Percentiles rank a stretch among this genome's conserved stretches.
Conservation (phyloP, 331 rosid genomes). For the Quercus phellos region DNA sequence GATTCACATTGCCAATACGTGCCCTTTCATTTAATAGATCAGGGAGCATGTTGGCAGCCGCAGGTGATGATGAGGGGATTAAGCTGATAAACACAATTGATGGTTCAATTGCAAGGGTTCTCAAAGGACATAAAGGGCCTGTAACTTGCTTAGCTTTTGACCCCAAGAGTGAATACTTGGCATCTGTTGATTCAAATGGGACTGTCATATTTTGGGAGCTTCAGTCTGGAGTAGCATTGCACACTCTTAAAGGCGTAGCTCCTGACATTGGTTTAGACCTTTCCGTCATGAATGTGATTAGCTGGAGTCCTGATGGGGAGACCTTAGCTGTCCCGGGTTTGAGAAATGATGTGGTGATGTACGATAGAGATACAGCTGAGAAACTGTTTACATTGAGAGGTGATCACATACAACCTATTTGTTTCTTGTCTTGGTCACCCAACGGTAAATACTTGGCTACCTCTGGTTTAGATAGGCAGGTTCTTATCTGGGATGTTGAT, state of each 20-base stretch:
- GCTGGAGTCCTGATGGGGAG: constrained; percentile 98
- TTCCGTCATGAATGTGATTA: constrained; percentile 64
- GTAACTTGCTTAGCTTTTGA: constrained; percentile 80
- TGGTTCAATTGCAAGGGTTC: constrained; percentile 90
- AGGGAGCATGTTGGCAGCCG: constrained; percentile 87
- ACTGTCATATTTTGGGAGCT: constrained; percentile 83
- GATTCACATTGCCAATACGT: constrained; percentile 89
- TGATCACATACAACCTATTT: constrained; percentile 68
- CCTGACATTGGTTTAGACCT: constrained; percentile 64
- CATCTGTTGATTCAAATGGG: constrained; percentile 79
- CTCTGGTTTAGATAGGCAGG: constrained; percentile 79
- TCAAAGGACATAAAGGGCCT: constrained; percentile 87
- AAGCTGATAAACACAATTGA: constrained; percentile 87
- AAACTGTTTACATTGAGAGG: constrained; percentile 76
- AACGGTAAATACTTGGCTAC: constrained; percentile 92
- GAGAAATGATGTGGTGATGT: constrained; percentile 84
- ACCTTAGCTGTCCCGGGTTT: constrained; percentile 76
- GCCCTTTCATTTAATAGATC: constrained; percentile 76
- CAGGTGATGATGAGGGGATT: constrained; percentile 95
- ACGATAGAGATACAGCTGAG: constrained; percentile 92
- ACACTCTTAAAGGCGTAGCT: constrained; percentile 75
- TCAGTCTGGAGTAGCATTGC: constrained; percentile 58
- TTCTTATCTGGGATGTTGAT: constrained; percentile 84
- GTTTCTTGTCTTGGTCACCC: constrained; percentile 94
- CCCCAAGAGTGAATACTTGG: constrained; percentile 82